Conservation (phyloP, 169 alveolate species). For the Plasmodium fragile region DNA sequence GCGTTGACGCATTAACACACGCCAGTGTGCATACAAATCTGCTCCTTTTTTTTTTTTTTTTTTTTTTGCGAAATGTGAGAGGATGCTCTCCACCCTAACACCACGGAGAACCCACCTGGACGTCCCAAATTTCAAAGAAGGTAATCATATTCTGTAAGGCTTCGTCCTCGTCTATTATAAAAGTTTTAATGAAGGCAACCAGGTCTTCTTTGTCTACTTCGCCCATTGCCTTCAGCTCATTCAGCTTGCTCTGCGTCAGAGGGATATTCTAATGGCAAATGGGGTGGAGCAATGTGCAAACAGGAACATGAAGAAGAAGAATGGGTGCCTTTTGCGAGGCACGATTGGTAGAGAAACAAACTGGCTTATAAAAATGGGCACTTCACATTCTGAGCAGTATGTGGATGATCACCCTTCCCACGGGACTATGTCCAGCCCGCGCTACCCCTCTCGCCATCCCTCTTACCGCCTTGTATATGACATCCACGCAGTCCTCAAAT, state of each 20-base stretch:
- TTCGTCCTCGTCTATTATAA: constrained; percentile 55
- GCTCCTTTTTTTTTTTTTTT: background rate
- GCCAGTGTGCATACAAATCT: background rate
- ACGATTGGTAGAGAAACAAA: background rate
- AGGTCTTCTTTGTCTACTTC: constrained; percentile 16
- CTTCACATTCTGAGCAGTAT: background rate
- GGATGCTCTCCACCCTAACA: background rate
- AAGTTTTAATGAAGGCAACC: constrained; percentile 29
- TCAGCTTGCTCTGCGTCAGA: constrained; percentile 39
- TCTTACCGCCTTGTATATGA: constrained; percentile 70
- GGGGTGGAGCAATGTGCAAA: background rate
- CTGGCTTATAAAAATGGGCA: background rate
- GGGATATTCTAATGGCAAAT: constrained; percentile 22
- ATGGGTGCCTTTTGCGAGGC: background rate
- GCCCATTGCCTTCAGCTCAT: constrained; percentile 29
- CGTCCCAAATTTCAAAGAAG: constrained; percentile 73
- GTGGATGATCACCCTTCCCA: background rate
- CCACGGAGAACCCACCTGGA: constrained; percentile 18
- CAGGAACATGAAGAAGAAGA: background rate
- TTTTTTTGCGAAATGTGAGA: background rate
- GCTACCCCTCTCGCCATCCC: background rate
- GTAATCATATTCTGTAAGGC: constrained; percentile 66
- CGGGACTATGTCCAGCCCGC: background rate
- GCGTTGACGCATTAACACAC: background rate
- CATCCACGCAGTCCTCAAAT: constrained; percentile 48